These are phyloP conservation scores for Grosmannia penicillata DNA, from an alignment of 2,329 filamentous ascomycete genomes.

Conservation along the genomic window DNA sequence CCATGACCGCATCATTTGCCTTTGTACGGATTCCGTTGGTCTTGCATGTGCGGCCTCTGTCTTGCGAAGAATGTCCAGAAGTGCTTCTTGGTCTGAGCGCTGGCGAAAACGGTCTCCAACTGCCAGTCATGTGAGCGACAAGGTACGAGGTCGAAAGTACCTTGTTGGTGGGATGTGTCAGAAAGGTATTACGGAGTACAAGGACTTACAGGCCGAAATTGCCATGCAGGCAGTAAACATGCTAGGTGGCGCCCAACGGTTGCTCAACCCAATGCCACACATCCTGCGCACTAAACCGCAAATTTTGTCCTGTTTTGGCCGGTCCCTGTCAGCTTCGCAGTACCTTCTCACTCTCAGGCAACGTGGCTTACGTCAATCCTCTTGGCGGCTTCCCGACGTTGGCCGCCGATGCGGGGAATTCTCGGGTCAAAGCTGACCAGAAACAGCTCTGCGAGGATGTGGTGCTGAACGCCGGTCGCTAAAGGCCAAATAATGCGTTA, in stretches of 20 bases:
- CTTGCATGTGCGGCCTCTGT: constrained; percentile 18
- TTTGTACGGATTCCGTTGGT: constrained; percentile 17
- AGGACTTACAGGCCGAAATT: constrained; percentile 32
- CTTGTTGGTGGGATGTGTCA: too few species aligned
- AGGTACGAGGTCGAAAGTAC: too few species aligned
- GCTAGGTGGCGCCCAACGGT: constrained; percentile 35
- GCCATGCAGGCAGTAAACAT: constrained; percentile 42
- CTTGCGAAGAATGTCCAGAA: constrained; percentile 15
- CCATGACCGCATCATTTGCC: constrained; percentile 16
- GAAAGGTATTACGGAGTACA: too few species aligned
- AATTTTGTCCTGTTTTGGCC: constrained; percentile 22
- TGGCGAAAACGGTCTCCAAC: constrained; percentile 18
- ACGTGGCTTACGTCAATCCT: constrained; percentile 2
- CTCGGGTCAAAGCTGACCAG: constrained; percentile 40
- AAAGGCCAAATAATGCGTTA: neutral
- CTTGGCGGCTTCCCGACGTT: constrained; percentile 10
- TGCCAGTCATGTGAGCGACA: too few species aligned
- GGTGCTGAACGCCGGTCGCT: constrained; percentile 46
- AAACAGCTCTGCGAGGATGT: constrained; percentile 41
- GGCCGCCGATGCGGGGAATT: constrained; percentile 32
- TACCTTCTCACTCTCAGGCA: neutral
- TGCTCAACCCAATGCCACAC: constrained; percentile 44
- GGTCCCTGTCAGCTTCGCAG: neutral
- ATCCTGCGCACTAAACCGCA: constrained; percentile 32
- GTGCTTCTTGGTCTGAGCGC: constrained; percentile 15